Percentiles rank a stretch among this genome's conserved stretches.
phyloP scores from a whole-genome alignment of 352 stramenopile species.

The Phytophthora cajani region DNA sequence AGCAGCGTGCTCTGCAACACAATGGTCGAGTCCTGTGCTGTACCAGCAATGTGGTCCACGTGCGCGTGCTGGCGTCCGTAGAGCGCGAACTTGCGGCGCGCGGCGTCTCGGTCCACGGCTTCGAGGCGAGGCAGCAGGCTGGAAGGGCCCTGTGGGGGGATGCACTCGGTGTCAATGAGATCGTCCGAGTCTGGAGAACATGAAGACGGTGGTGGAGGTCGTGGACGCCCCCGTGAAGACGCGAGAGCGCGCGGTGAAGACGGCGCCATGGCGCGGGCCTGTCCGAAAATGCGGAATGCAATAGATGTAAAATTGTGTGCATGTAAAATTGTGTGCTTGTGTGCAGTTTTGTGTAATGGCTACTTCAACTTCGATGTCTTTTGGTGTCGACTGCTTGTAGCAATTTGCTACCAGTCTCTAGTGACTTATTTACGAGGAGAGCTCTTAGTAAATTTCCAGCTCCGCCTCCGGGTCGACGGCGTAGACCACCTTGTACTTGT shows the following conservation, averaged over 20 bases:
- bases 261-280: constrained; percentile 11
- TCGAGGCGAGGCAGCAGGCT: constrained; percentile 25
- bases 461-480: constrained; percentile 58
- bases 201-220: background rate
- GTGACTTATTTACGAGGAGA: background rate
- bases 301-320: too few species aligned
- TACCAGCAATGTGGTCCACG: constrained; percentile 30
- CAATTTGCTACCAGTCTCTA: too few species aligned
- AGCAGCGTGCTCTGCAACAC: constrained; percentile 56
- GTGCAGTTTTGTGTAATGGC: background rate
- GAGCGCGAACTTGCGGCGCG: constrained; percentile 53
- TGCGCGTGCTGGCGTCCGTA: constrained; percentile 58
- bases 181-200: constrained; percentile 3
- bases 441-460: constrained; percentile 52
- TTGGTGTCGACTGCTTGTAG: too few species aligned
- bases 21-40: constrained; percentile 6
- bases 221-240: background rate
- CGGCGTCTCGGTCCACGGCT: constrained; percentile 32
- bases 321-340: constrained; percentile 1
- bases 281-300: background rate
- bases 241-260: constrained; percentile 11
- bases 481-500: constrained; percentile 85
- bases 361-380: background rate
- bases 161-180: constrained; percentile 1
- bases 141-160: background rate